These are phyloP conservation scores for Yamadazyma scolyti DNA, from an alignment of 805 yeast species.

Conservation along the genomic window DNA sequence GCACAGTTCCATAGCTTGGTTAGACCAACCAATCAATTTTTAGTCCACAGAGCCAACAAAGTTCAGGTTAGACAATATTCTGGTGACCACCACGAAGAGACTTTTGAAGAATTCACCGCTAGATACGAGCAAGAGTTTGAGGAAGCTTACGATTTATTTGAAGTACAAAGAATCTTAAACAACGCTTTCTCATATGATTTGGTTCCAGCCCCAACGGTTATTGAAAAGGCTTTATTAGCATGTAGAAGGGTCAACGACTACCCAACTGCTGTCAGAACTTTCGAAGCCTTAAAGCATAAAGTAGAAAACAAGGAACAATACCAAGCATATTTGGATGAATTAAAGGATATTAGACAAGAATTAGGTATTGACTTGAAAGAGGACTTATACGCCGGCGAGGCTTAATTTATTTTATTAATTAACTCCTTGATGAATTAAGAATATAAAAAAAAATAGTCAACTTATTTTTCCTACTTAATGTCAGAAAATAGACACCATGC, in stretches of 20 bases:
- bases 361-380: slow-evolving; percentile 92
- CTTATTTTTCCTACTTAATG: too few species aligned
- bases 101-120: slow-evolving; percentile 89
- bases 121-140: slow-evolving; percentile 95
- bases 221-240: slow-evolving; percentile 94
- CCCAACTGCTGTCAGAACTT: slow-evolving; percentile 98
- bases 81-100: slow-evolving; percentile 79
- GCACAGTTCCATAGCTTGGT: slow-evolving; percentile 10
- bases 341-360: slow-evolving; percentile 86
- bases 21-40: slow-evolving; percentile 7
- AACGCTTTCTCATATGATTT: slow-evolving; percentile 97
- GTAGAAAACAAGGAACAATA: slow-evolving; percentile 94
- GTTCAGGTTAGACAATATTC: slow-evolving; percentile 64
- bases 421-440: too few species aligned
- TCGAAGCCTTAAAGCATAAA: slow-evolving; percentile 94
- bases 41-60: background rate
- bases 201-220: slow-evolving; percentile 96
- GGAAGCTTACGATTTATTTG: slow-evolving; percentile 43
- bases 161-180: slow-evolving; percentile 82
- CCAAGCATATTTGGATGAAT: slow-evolving; percentile 92
- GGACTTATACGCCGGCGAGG: slow-evolving; percentile 56
- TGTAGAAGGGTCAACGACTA: slow-evolving; percentile 98
- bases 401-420: too few species aligned
- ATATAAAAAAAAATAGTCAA: too few species aligned
- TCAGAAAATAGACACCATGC: too few species aligned